These are phyloP conservation scores for Teratosphaeria destructans DNA, from an alignment of 2,329 filamentous ascomycete species.

Conservation along the genomic window DNA sequence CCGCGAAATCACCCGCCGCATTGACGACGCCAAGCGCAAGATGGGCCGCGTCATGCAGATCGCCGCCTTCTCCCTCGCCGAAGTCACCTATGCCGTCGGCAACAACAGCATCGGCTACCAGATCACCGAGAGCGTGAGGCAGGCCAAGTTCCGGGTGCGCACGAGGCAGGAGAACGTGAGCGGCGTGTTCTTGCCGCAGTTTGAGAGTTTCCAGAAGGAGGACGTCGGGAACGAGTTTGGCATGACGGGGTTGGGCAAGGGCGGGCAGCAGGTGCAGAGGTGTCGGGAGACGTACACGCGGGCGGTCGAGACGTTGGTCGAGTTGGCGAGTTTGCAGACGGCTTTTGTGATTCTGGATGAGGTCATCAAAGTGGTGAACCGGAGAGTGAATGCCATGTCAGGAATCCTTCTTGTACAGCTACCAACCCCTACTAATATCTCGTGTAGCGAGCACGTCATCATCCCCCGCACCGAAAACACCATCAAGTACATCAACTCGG, in stretches of 20 bases:
- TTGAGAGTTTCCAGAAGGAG: slow-evolving; percentile 82
- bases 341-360: slow-evolving; percentile 97
- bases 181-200: slow-evolving; percentile 84
- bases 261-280: slow-evolving; percentile 90
- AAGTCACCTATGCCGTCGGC: slow-evolving; percentile 94
- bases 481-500: slow-evolving; percentile 99
- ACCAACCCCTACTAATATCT: slow-evolving; percentile 1
- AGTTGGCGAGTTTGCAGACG: slow-evolving; percentile 90
- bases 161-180: slow-evolving; percentile 98
- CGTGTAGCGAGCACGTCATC: slow-evolving; percentile 70
- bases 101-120: slow-evolving; percentile 86
- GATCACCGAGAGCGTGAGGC: slow-evolving; percentile 89
- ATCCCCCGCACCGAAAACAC: slow-evolving; percentile 97
- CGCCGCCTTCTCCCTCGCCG: slow-evolving; percentile 90
- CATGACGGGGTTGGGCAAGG: slow-evolving; percentile 89
- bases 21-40: slow-evolving; percentile 98
- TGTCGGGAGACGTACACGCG: slow-evolving; percentile 93
- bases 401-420: slow-evolving; percentile 20
- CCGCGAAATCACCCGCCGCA: slow-evolving; percentile 85
- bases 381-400: slow-evolving; percentile 93
- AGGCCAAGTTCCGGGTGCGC: slow-evolving; percentile 81
- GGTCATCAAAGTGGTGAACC: slow-evolving; percentile 98
- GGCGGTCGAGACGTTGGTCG: slow-evolving; percentile 90
- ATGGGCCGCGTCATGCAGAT: slow-evolving; percentile 99
- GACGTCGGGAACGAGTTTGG: slow-evolving; percentile 83